Base-by-base conservation (phyloP, 73 alveolate genomes). In the Stentor coeruleus region DNA sequence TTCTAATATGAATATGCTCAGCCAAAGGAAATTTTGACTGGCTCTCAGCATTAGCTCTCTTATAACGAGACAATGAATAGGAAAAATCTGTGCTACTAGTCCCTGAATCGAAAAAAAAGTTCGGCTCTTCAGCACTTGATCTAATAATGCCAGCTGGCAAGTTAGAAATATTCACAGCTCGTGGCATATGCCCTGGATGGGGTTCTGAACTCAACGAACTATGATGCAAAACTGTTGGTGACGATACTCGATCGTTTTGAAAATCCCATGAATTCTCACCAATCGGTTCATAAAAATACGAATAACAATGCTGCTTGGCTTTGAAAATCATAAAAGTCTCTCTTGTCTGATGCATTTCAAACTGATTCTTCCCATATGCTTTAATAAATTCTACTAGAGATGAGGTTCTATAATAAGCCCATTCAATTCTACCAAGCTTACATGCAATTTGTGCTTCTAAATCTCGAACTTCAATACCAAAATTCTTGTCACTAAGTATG, bases 271-370 rank as follows among this genome's bases (percentile, higher is more conserved):
- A 66, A 1, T 66, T 66, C 20, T 66, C 79, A 26, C 36, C 15
- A 66, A 66, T 28, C 26, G 79, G 79, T 66, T 20, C n/a, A 66
- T 66, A 66, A 66, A 66, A 66, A 31, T 66, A 66, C n/a, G n/a
- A 20, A 66, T 66, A 66, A 20, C 49, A 20, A 20, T 37, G 79
- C n/a, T 20, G n/a, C 39, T 66, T 31, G 15, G 33, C 37, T 66
- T 26, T 26, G 39, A 66, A 66, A 14, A 66, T 33, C 79, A 66
- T 26, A 66, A 28, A 28, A 28, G 79, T 26, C 1, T 26, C 79
- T 15, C 37, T 66, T 20, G 79, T 26, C 39, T 40, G n/a, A 40
- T 28, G n/a, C 37, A 66, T 40, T 66, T 66, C 79, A 66, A 66
- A 66, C 79, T 66, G 36, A 0, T 20, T 11, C 39, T 31, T 31